A percentile compares a stretch with the other conserved stretches of the same genome.
These are phyloP conservation scores for Rhizophagus clarus DNA, from an alignment of 192 early-diverging fungal genomes.

Conservation along the genomic window DNA sequence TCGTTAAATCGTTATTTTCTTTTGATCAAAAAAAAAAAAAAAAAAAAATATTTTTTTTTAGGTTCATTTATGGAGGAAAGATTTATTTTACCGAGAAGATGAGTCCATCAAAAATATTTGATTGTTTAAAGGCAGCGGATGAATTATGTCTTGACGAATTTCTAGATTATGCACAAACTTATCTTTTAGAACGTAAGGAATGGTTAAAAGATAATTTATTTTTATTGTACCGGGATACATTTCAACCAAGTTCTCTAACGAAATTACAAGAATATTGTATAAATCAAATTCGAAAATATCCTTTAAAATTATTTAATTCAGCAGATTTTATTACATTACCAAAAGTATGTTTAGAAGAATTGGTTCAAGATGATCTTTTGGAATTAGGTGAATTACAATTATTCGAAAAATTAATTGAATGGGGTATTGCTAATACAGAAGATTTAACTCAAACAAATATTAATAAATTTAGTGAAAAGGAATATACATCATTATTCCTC, in stretches of 20 bases:
- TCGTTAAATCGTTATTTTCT: not conserved
- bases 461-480: not conserved
- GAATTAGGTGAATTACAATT: conserved; percentile 15
- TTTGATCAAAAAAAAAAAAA: not conserved
- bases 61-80: conserved; percentile 18
- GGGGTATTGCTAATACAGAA: not conserved
- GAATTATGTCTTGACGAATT: conserved; percentile 9
- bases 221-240: not conserved
- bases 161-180: conserved; percentile 1
- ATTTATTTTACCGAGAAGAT: not conserved
- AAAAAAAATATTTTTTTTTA: not conserved
- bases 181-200: not conserved
- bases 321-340: not conserved
- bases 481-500: not conserved
- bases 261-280: conserved; percentile 27
- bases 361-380: conserved; percentile 15
- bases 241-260: not conserved
- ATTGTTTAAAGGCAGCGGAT: conserved; percentile 12
- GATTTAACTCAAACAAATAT: not conserved
- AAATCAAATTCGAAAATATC: conserved; percentile 18
- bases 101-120: conserved; percentile 5
- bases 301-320: conserved; percentile 1
- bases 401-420: conserved; percentile 24
- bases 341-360: not conserved
- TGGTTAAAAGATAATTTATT: conserved; percentile 20